Conservation (phyloP, 306 rosid species). For the Luffa aegyptiaca region DNA sequence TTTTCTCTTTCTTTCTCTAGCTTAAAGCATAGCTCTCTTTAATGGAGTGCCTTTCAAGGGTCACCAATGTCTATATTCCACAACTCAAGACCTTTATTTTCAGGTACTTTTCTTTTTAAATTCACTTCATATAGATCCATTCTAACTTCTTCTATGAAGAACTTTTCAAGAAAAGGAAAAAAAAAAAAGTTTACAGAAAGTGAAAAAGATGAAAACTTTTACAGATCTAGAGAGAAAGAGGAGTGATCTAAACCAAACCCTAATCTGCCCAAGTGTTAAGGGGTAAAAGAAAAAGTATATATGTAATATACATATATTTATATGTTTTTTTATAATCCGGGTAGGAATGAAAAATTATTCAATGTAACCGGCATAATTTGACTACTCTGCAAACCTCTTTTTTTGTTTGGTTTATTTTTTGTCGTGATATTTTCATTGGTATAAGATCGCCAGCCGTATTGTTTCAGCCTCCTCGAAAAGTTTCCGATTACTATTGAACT, state of each 20-base stretch:
- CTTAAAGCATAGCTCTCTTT: not conserved
- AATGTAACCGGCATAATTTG: not conserved
- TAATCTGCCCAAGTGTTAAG: not conserved
- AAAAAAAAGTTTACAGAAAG: not conserved
- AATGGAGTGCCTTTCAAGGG: conserved; percentile 9
- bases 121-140: not conserved
- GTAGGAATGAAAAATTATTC: not conserved
- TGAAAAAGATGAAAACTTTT: not conserved
- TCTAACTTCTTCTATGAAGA: not conserved
- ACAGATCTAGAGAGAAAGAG: not conserved
- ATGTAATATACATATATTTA: not conserved
- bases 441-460: too few species aligned
- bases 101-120: not conserved
- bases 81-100: not conserved
- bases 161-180: not conserved
- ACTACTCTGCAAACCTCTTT: too few species aligned
- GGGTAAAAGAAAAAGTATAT: not conserved
- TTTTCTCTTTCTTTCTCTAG: not conserved
- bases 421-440: too few species aligned
- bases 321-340: not conserved
- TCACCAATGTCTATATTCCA: not conserved
- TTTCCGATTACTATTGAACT: conserved; percentile 5
- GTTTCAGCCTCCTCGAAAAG: not conserved
- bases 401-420: too few species aligned
- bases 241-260: not conserved